Evolutionary conservation across 2,329 filamentous ascomycete genomes (phyloP), one percentile per base, ranked within the genome.

Genomic region (Cladorrhinum sp.): DNA sequence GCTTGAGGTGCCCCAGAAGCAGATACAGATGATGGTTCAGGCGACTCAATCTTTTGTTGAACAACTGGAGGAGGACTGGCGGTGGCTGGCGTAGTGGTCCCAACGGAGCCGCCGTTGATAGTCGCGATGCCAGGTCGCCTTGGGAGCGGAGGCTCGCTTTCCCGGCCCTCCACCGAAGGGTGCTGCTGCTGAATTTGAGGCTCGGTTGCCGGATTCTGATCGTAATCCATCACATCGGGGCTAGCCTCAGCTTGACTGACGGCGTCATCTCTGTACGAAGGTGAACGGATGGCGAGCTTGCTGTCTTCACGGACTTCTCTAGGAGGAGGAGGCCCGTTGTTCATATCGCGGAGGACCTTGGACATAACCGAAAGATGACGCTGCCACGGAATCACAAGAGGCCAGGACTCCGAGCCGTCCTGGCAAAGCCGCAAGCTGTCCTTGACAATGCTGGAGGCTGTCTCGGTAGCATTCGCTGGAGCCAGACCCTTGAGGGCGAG

Each of bases 351-450:
- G 22, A 86, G 72, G 2, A 86, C 84, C 62, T 84, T 82, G 62
- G 83, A 80, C 84, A 86, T 86, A 50, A 86, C 84, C 2, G 79
- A 79, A 16, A 86, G 73, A 65, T 86, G 84, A 36, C 84, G 79
- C 58, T 82, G 79, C 84, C 84, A 86, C 24, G 83, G 84, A 12
- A 79, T 74, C 64, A 85, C 83, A 12, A 86, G 74, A 1, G 82
- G 80, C 83, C 84, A 86, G 23, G 79, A 84, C 57, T 85, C 82
- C 1, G 81, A 81, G 10, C 82, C 83, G 2, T 85, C 81, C 60
- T 79, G 77, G 75, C 86, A 84, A 65, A 85, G 81, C 24, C 81
- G 81, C 62, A 86, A 76, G 27, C 83, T 83, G 65, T 86, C 83
- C 50, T 79, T 77, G 32, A 86, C 84, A 51, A 86, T 83, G 55